These are phyloP conservation scores for Botrytis fabae DNA, from an alignment of 2,329 filamentous ascomycete genomes.

Conservation along the genomic window DNA sequence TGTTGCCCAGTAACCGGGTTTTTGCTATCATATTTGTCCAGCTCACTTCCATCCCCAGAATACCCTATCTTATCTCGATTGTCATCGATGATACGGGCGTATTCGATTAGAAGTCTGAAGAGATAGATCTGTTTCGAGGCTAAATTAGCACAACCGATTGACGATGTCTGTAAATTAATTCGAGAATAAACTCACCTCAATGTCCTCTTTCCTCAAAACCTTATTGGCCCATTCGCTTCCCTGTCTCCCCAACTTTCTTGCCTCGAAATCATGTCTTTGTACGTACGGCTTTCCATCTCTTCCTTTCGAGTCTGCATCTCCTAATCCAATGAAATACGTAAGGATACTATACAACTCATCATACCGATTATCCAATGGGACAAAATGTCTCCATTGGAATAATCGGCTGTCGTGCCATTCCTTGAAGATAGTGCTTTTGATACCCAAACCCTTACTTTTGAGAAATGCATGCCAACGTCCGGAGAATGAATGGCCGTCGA, in stretches of 20 bases:
- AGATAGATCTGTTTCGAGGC: slow-evolving; percentile 48
- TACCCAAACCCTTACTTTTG: slow-evolving; percentile 65
- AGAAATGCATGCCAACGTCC: slow-evolving; percentile 70
- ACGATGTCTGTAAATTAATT: not conserved
- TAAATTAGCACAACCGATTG: slow-evolving; percentile 19
- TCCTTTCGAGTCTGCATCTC: slow-evolving; percentile 49
- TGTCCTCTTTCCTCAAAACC: slow-evolving; percentile 69
- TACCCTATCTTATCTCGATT: slow-evolving; percentile 42
- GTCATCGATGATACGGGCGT: slow-evolving; percentile 45
- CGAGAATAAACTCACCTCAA: slow-evolving; percentile 58
- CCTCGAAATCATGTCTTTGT: slow-evolving; percentile 53
- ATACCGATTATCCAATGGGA: slow-evolving; percentile 75
- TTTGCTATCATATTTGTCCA: slow-evolving; percentile 38
- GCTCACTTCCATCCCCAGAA: slow-evolving; percentile 39
- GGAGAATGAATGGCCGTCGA: slow-evolving; percentile 73
- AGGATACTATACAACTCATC: slow-evolving; percentile 71
- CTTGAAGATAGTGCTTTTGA: slow-evolving; percentile 76
- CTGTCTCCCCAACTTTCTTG: slow-evolving; percentile 62
- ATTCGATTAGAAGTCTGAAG: slow-evolving; percentile 69
- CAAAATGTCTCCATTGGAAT: slow-evolving; percentile 76
- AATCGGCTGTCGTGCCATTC: slow-evolving; percentile 81
- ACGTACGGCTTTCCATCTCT: slow-evolving; percentile 47
- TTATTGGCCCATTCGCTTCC: slow-evolving; percentile 71
- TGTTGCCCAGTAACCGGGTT: slow-evolving; percentile 29
- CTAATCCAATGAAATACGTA: slow-evolving; percentile 71